Evolutionary conservation across 2,329 filamentous ascomycete species (phyloP).

Genomic region (Sclerotinia subarctica): DNA sequence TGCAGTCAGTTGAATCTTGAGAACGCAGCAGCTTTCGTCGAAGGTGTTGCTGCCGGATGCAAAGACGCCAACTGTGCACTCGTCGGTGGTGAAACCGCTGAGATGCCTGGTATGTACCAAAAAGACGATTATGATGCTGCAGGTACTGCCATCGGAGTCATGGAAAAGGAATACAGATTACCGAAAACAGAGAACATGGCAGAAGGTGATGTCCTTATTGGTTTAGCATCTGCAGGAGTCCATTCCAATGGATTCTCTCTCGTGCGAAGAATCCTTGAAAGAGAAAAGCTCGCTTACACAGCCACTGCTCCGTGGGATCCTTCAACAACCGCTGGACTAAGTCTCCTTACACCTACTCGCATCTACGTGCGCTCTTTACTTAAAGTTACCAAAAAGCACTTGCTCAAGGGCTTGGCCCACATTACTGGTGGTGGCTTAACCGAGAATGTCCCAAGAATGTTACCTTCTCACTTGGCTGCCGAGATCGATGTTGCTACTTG

Average conservation of each 20-base stretch:
- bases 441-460: slow-evolving; percentile 93
- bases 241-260: slow-evolving; percentile 98
- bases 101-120: slow-evolving; percentile 91
- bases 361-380: slow-evolving; percentile 90
- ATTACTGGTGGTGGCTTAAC: slow-evolving; percentile 92
- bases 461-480: slow-evolving; percentile 74
- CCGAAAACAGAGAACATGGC: slow-evolving; percentile 74
- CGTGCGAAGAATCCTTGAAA: slow-evolving; percentile 83
- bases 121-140: slow-evolving; percentile 90
- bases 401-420: slow-evolving; percentile 90
- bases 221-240: slow-evolving; percentile 78
- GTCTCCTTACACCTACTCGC: slow-evolving; percentile 81
- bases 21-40: slow-evolving; percentile 79
- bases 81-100: slow-evolving; percentile 95
- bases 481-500: slow-evolving; percentile 76
- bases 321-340: slow-evolving; percentile 63
- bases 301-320: slow-evolving; percentile 74
- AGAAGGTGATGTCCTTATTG: slow-evolving; percentile 80
- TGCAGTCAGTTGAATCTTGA: slow-evolving; percentile 82
- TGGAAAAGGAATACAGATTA: slow-evolving; percentile 65
- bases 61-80: slow-evolving; percentile 80
- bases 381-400: slow-evolving; percentile 55
- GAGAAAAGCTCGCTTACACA: slow-evolving; percentile 66
- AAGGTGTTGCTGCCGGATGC: slow-evolving; percentile 86
- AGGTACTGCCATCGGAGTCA: slow-evolving; percentile 83